Conservation (phyloP, 2,329 filamentous ascomycete species). For the Amesomyces nigricolor region DNA sequence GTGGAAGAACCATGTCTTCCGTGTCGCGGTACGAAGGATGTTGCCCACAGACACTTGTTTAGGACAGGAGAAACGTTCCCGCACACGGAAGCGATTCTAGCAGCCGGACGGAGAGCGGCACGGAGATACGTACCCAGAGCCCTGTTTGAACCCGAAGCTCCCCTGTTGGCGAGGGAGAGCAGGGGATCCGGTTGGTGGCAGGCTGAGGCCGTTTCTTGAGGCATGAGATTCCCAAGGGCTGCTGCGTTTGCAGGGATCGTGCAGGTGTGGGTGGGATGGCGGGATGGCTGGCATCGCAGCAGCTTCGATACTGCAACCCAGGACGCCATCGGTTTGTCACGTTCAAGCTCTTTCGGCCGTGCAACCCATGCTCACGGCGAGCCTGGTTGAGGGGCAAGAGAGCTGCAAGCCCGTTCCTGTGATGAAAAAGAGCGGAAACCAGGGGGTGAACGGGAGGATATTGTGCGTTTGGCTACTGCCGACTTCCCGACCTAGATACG, state of each 20-base stretch:
- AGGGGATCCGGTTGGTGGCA: slow-evolving; percentile 17
- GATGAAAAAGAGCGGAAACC: background rate
- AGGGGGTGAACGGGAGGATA: slow-evolving; percentile 12
- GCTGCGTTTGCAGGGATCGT: slow-evolving; percentile 12
- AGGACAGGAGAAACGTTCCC: slow-evolving; percentile 1
- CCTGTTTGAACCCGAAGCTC: slow-evolving; percentile 4
- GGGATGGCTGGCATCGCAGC: slow-evolving; percentile 13
- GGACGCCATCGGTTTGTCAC: background rate
- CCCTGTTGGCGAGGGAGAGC: slow-evolving; percentile 2
- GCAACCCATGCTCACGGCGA: background rate
- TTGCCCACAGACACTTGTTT: background rate
- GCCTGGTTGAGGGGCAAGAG: background rate
- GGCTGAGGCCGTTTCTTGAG: slow-evolving; percentile 11
- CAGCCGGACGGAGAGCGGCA: slow-evolving; percentile 17
- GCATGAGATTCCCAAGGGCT: slow-evolving; percentile 8
- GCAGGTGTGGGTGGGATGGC: slow-evolving; percentile 9
- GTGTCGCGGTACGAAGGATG: background rate
- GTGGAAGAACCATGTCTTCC: background rate
- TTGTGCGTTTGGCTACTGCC: slow-evolving; percentile 9
- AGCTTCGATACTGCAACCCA: slow-evolving; percentile 20
- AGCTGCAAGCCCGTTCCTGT: background rate
- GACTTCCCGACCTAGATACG: slow-evolving; percentile 1
- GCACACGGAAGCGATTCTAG: slow-evolving; percentile 1
- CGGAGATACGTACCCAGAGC: slow-evolving; percentile 18
- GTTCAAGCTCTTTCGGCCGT: background rate